Base-by-base conservation (phyloP, 2,329 filamentous ascomycete genomes). In the Fusarium lyarnte region DNA sequence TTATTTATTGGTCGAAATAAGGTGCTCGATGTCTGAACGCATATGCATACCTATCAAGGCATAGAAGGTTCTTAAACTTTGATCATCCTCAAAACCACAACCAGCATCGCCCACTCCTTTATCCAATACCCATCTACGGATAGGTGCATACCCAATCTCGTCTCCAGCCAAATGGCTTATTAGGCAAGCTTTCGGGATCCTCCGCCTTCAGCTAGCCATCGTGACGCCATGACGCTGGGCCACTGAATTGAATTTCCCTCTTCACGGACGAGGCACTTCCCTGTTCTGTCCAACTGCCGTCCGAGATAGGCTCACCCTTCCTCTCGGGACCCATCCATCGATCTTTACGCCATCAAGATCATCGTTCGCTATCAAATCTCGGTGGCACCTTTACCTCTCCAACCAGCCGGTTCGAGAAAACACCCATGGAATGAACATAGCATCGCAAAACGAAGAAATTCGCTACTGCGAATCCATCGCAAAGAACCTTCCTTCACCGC, bases 281-380 rank as follows among this genome's bases (percentile, higher is more conserved):
- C 47, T 66, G 51, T 42, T 49, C 43, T 58, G 16, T 51, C 23
- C 52, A 72, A 73, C 69, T 73, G 65, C 61, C 70, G 70, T 49
- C 39, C 53, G 61, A 66, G 49, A 55, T 61, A 41, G 23, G 33
- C n/a, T 45, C 11, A 16, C 42, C 41, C 39, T 31, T 33, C 42
- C 42, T 45, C 54, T 9, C 23, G 29, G 41, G 43, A 27, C 36
- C n/a, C 42, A 41, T 35, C 35, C 42, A 41, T 35, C 35, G 36
- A 21, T 33, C 57, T 33, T 35, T 69, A 33, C 51, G 65, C 42
- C 53, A 59, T 57, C n/a, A 35, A 52, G 36, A 35, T 33, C 23
- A 41, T 58, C 23, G 16, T 47, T 60, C 13, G 17, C 27, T 55
- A 19, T 52, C 29, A 42, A 46, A 47, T 23, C 39, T 49, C 27